Evolutionary conservation across 768 basidiomycete species (phyloP).

Genomic region (Kockovaella imperatae): DNA sequence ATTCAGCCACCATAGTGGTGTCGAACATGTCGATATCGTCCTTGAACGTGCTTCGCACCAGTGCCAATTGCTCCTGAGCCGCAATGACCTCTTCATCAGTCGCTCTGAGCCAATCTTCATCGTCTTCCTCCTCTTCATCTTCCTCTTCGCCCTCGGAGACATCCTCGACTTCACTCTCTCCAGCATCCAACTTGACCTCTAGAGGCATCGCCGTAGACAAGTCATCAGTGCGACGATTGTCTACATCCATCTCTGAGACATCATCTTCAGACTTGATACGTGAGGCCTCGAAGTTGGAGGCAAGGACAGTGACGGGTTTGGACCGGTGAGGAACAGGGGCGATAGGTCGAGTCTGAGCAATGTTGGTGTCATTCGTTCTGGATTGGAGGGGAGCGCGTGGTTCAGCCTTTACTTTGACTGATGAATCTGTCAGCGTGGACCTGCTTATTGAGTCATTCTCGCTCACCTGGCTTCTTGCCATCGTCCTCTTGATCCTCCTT

Average conservation of each 20-base stretch:
- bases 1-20: conserved; percentile 95
- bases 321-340: conserved; percentile 30
- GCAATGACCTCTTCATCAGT: conserved; percentile 38
- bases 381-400: conserved; percentile 25
- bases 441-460: background rate
- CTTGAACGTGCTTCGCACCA: conserved; percentile 58
- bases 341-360: conserved; percentile 22
- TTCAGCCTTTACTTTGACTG: conserved; percentile 16
- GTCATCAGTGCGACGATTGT: conserved; percentile 52
- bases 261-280: conserved; percentile 13
- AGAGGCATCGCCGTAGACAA: conserved; percentile 49
- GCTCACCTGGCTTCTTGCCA: conserved; percentile 27
- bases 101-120: conserved; percentile 47
- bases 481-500: conserved; percentile 46
- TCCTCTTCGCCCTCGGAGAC: conserved; percentile 46
- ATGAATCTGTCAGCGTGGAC: background rate
- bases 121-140: conserved; percentile 44
- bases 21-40: conserved; percentile 72
- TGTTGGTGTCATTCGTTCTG: conserved; percentile 20
- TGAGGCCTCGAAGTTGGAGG: conserved; percentile 12
- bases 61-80: conserved; percentile 52
- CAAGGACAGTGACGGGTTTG: conserved; percentile 16
- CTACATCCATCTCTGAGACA: conserved; percentile 37
- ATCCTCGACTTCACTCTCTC: conserved; percentile 44
- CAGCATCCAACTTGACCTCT: conserved; percentile 49